phyloP scores from a whole-genome alignment of 1,139 yeast genomes.

The Hanseniaspora sp. region DNA sequence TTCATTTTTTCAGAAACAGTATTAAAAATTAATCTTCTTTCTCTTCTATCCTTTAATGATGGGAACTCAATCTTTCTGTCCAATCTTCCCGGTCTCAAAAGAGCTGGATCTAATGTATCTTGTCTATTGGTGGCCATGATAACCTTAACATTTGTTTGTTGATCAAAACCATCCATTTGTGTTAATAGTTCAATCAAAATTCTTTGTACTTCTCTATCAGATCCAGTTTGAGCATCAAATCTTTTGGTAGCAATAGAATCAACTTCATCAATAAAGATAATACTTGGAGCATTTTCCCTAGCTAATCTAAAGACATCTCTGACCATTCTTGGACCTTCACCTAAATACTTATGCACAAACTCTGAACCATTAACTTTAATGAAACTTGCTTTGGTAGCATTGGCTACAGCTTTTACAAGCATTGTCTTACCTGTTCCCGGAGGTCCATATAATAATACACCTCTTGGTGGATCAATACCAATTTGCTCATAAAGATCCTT shows the following conservation, averaged over 20 bases:
- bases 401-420: conserved; percentile 98
- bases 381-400: conserved; percentile 87
- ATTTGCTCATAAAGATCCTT: conserved; percentile 93
- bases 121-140: conserved; percentile 99
- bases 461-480: conserved; percentile 98
- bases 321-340: conserved; percentile 99
- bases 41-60: conserved; percentile 87
- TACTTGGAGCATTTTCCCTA: conserved; percentile 92
- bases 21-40: conserved; percentile 87
- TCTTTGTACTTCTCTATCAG: conserved; percentile 98
- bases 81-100: conserved; percentile 94
- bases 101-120: conserved; percentile 93
- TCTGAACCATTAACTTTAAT: conserved; percentile 97
- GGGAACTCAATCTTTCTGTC: conserved; percentile 98
- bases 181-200: conserved; percentile 87
- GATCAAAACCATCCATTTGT: conserved; percentile 99
- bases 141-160: conserved; percentile 86
- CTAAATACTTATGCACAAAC: conserved; percentile 93
- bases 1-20: conserved; percentile 98
- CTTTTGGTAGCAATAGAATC: conserved; percentile 99
- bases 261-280: conserved; percentile 93
- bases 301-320: conserved; percentile 96
- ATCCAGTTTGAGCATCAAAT: conserved; percentile 98
- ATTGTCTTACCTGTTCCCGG: conserved; percentile 99
- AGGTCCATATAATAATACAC: conserved; percentile 92